Conservation (phyloP, 176 grass and related monocot species). For the Triticum aestivum region IWGSC_CS_RefSeq_v2.1 NC_057808.1:426144553-426145052, state of each 20-base stretch:
- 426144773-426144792: background rate
- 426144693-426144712: background rate
- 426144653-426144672: background rate
- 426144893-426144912: background rate
- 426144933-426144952: background rate
- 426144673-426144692: background rate
- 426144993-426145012: background rate
- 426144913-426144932: background rate
- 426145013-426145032: too few species aligned
- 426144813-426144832: background rate
- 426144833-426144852: background rate
- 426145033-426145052: background rate
- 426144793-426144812: background rate
- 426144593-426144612: background rate
- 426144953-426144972: background rate
- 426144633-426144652: background rate
- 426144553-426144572: background rate
- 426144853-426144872: background rate
- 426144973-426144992: background rate
- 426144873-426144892: background rate
- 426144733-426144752: background rate
- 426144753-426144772: background rate
- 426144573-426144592: background rate
- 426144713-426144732: too few species aligned
- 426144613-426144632: background rate